phyloP scores from a whole-genome alignment of 345 rosid genomes.

The Viola odorata region DNA sequence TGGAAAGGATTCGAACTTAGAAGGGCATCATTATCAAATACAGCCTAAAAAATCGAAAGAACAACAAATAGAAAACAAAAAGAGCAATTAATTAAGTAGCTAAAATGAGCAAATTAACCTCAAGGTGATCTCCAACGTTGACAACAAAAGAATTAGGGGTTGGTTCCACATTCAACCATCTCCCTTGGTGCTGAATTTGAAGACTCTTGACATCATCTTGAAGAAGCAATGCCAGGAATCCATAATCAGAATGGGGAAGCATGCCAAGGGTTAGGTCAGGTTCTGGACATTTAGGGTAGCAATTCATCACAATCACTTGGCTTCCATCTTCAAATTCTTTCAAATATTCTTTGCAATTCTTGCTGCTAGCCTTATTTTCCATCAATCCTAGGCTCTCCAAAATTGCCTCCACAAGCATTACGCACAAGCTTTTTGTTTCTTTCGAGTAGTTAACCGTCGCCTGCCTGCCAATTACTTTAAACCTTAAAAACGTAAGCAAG shows the following conservation, averaged over 20 bases:
- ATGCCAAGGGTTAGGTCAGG: slow-evolving; percentile 35
- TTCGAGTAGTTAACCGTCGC: slow-evolving; percentile 24
- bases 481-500: too few relatives aligned
- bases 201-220: slow-evolving; percentile 36
- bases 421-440: slow-evolving; percentile 20
- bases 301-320: slow-evolving; percentile 24
- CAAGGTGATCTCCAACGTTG: slow-evolving; percentile 41
- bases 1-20: too few relatives aligned
- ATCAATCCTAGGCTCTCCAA: slow-evolving; percentile 28
- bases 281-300: slow-evolving; percentile 37
- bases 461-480: slow-evolving; percentile 19
- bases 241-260: slow-evolving; percentile 37
- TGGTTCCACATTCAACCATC: slow-evolving; percentile 32
- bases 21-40: too few relatives aligned
- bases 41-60: too few relatives aligned
- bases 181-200: slow-evolving; percentile 30
- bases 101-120: slow-evolving; percentile 19
- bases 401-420: slow-evolving; percentile 28
- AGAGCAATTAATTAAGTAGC: too few relatives aligned
- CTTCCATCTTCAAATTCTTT: slow-evolving; percentile 17
- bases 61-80: too few relatives aligned
- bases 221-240: slow-evolving; percentile 35
- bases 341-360: background rate
- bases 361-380: background rate
- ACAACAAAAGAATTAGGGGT: slow-evolving; percentile 27